Evolutionary conservation across 208 protist genomes (phyloP), one percentile per base, ranked within the genome.

Genomic region (Acanthamoeba lenticulata): DNA sequence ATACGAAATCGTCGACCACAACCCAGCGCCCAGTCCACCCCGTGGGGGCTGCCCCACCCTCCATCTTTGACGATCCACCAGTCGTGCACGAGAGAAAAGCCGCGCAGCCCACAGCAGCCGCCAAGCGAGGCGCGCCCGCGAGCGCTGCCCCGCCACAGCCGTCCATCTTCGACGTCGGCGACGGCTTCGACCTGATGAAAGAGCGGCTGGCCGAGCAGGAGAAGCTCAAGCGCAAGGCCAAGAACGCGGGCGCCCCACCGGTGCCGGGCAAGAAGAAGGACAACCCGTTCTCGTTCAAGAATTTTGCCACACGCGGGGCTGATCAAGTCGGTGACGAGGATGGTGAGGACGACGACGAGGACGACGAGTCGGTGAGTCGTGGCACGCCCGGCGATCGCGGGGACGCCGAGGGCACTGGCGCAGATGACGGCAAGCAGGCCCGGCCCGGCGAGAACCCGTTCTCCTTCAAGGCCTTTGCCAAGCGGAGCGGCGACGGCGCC

Each of bases 251-350:
- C 67, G 65, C 15, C 65, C 49, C 13, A 9, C 49, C 49, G 49
- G 13, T 57, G 9, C 49, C 49, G 9, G 34, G n/a, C 3, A 85
- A 85, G 74, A 52, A 57, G n/a, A 55, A 85, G 74, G 83, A 90
- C 49, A 90, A 90, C 21, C 83, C 83, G 9, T 90, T 90, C 83
- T 90, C 83, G 5, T 90, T 90, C 83, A 90, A 90, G 83, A 69
- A 62, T 52, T 90, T 90, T 69, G 57, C 83, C 17, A n/a, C 47
- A 29, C 5, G 57, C 5, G 52, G 49, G 5, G 83, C 38, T 69
- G 52, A 62, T 45, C 49, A 90, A 52, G 69, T 69, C 49, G 38
- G 34, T 69, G 52, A 62, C 40, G 83, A 90, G 83, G 69, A 90
- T 45, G 38, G 34, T 60, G 36, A 32, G 52, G 57, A 90, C n/a